These are phyloP conservation scores for Globisporangium irregulare DNA, from an alignment of 352 stramenopile genomes.

Conservation along the genomic window DNA sequence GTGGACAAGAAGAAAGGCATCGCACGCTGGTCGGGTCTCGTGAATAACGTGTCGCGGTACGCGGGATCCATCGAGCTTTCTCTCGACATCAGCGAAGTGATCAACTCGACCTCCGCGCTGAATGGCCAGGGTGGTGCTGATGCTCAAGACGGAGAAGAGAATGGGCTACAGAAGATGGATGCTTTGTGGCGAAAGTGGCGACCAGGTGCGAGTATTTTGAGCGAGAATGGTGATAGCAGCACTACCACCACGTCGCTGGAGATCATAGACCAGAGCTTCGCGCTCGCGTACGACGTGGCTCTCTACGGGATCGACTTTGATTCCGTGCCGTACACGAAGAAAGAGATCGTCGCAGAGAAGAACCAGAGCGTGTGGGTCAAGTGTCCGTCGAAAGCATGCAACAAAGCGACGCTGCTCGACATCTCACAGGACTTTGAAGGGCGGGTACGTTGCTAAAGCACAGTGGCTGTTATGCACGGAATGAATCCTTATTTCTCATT, in stretches of 20 bases:
- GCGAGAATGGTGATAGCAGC: neutral
- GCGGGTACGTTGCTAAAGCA: constrained; percentile 25
- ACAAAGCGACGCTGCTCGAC: constrained; percentile 55
- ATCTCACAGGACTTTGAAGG: constrained; percentile 66
- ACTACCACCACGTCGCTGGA: constrained; percentile 11
- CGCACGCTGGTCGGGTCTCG: constrained; percentile 64
- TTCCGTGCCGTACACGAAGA: constrained; percentile 31
- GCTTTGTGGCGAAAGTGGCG: constrained; percentile 25
- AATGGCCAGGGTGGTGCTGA: neutral
- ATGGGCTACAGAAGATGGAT: constrained; percentile 28
- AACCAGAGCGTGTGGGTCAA: constrained; percentile 82
- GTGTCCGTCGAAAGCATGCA: constrained; percentile 47
- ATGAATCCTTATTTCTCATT: neutral
- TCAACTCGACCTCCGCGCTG: constrained; percentile 34
- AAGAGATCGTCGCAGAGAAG: constrained; percentile 48
- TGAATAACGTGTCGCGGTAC: constrained; percentile 71
- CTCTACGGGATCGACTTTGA: constrained; percentile 65
- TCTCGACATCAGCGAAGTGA: constrained; percentile 41
- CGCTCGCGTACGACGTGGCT: constrained; percentile 60
- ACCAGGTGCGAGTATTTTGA: constrained; percentile 8
- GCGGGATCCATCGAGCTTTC: constrained; percentile 61
- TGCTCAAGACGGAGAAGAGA: constrained; percentile 12
- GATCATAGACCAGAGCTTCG: constrained; percentile 48
- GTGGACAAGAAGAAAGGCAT: constrained; percentile 52
- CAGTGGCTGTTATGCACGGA: neutral